phyloP scores from a whole-genome alignment of 306 rosid genomes.

The Gastrolobium villosum region DNA sequence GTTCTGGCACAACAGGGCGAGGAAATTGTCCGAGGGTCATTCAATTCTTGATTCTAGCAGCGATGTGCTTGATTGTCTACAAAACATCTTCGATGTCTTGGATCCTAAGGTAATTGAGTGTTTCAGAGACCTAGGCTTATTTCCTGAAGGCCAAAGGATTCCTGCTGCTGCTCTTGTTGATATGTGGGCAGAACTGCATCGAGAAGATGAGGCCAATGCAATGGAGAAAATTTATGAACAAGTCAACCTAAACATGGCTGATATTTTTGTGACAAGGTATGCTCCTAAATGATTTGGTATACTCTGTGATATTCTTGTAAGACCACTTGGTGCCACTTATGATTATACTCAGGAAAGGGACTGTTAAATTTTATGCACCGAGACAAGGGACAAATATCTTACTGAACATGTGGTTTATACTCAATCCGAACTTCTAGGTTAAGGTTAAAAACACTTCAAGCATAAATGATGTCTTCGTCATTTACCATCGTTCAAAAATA shows the following conservation, averaged over 20 bases:
- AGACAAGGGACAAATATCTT: conserved; percentile 59
- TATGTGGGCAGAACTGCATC: conserved; percentile 64
- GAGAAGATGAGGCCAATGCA: conserved; percentile 53
- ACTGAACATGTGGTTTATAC: conserved; percentile 14
- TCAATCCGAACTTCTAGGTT: neutral
- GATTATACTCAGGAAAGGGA: conserved; percentile 49
- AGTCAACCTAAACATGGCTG: conserved; percentile 49
- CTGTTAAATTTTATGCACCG: conserved; percentile 53
- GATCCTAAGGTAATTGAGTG: conserved; percentile 52
- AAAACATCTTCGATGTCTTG: conserved; percentile 57
- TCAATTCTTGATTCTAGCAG: conserved; percentile 47
- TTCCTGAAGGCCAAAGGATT: conserved; percentile 77
- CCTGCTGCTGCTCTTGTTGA: conserved; percentile 70
- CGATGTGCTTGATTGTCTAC: conserved; percentile 52
- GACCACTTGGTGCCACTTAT: neutral
- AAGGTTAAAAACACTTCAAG: neutral
- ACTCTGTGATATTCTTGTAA: neutral
- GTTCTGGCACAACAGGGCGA: conserved; percentile 53
- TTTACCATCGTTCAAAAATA: neutral
- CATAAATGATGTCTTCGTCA: neutral
- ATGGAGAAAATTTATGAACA: conserved; percentile 54
- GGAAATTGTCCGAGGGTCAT: conserved; percentile 42
- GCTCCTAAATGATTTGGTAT: conserved; percentile 13
- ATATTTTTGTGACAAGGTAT: conserved; percentile 65
- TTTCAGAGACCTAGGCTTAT: conserved; percentile 72